Conservation (phyloP, 306 rosid genomes). For the Canavalia gladiata region DNA sequence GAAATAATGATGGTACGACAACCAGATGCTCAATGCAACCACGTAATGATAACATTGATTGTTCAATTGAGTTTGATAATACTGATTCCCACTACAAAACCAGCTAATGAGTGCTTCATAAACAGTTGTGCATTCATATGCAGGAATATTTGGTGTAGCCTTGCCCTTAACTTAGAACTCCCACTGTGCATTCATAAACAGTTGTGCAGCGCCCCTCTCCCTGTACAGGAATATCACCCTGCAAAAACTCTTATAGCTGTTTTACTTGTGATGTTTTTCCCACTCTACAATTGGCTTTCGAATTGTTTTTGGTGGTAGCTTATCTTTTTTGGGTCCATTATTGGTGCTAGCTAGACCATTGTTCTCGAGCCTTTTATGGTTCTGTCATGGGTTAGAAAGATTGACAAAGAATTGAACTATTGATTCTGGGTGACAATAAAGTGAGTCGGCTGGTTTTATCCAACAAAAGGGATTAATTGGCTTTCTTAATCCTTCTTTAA, state of each 20-base stretch:
- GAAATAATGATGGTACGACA: conserved; percentile 55
- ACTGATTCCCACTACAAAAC: conserved; percentile 63
- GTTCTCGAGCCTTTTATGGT: too few species aligned
- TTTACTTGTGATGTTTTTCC: conserved; percentile 42
- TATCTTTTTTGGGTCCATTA: too few species aligned
- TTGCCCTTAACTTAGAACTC: conserved; percentile 32
- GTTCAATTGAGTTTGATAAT: conserved; percentile 62
- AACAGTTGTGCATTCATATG: too few species aligned
- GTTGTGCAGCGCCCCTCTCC: conserved; percentile 46
- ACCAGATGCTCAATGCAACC: conserved; percentile 65
- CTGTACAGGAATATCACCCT: conserved; percentile 48
- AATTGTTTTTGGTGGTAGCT: too few species aligned
- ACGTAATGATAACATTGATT: conserved; percentile 54
- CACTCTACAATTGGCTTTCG: conserved; percentile 12
- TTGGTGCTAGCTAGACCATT: too few species aligned
- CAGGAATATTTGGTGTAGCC: conserved; percentile 29
- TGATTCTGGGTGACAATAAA: too few species aligned
- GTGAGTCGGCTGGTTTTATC: too few species aligned
- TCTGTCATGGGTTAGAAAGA: too few species aligned
- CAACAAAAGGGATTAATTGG: too few species aligned
- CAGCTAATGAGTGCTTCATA: conserved; percentile 61
- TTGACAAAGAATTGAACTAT: too few species aligned
- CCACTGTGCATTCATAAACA: conserved; percentile 42
- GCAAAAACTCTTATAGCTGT: conserved; percentile 37
- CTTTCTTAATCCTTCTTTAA: too few species aligned